A percentile compares a stretch with the other conserved stretches of the same genome.
Evolutionary conservation across 1,284 basidiomycete genomes (phyloP).

Genomic region (Ceratobasidium sp.): DNA sequence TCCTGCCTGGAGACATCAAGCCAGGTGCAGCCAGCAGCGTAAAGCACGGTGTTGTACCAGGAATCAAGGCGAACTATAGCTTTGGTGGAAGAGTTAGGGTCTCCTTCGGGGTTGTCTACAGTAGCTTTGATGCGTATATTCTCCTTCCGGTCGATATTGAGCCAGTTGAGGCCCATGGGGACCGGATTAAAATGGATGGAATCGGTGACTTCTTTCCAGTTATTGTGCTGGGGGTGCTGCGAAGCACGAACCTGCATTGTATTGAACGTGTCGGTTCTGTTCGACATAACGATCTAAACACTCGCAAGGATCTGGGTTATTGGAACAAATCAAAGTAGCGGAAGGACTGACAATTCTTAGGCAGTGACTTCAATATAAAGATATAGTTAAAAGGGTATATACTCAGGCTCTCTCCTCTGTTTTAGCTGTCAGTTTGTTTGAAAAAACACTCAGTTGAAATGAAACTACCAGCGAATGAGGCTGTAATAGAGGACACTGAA

Average conservation of each 20-base stretch:
- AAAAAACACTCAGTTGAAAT: no score
- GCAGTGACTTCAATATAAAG: no score
- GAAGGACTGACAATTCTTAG: no score
- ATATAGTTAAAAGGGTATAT: no score
- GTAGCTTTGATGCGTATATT: constrained; percentile 13
- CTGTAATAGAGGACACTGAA: no score
- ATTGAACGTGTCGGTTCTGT: constrained; percentile 23
- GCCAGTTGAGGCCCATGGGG: constrained; percentile 34
- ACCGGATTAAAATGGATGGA: not conserved
- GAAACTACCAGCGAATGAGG: no score
- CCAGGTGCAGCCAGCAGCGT: constrained; percentile 21
- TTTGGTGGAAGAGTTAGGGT: not conserved
- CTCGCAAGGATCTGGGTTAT: no score
- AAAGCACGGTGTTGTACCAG: constrained; percentile 26
- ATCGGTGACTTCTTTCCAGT: constrained; percentile 14
- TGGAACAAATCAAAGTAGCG: no score
- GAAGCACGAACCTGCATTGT: constrained; percentile 37
- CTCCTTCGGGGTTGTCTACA: not conserved
- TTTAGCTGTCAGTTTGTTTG: no score
- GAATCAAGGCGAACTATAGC: constrained; percentile 21
- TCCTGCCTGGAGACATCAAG: constrained; percentile 17
- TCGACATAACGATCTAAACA: not conserved
- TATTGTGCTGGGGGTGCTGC: constrained; percentile 18
- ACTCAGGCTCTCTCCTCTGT: no score
- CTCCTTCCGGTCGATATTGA: constrained; percentile 16